Evolutionary conservation across 805 yeast genomes (phyloP).

Genomic region (Myxozyma monticola): DNA sequence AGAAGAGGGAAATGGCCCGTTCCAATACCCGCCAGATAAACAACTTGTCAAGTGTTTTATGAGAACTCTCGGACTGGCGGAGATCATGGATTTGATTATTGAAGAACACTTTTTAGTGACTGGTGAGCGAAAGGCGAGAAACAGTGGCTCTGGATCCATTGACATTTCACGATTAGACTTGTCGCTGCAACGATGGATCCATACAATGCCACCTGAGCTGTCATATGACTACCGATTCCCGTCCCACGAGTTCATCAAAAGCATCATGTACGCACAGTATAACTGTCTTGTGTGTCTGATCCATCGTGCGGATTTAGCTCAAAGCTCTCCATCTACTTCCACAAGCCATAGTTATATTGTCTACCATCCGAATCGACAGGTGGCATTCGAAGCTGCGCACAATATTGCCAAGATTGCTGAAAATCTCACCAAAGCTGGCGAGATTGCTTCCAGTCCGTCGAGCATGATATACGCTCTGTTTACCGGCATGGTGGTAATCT

Average conservation of each 20-base stretch:
- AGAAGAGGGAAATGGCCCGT: slow-evolving; percentile 44
- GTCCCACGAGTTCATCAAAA: slow-evolving; percentile 55
- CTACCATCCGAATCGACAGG: slow-evolving; percentile 70
- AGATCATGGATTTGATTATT: slow-evolving; percentile 66
- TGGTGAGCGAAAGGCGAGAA: too few relatives aligned
- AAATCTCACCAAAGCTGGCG: slow-evolving; percentile 51
- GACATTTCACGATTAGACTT: slow-evolving; percentile 66
- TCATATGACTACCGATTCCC: slow-evolving; percentile 60
- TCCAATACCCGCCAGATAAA: slow-evolving; percentile 48
- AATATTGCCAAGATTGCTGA: slow-evolving; percentile 66
- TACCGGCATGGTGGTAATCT: slow-evolving; percentile 65
- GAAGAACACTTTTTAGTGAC: slow-evolving; percentile 69
- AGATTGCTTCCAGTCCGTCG: slow-evolving; percentile 55
- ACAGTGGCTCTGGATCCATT: slow-evolving; percentile 45
- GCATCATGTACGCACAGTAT: slow-evolving; percentile 63
- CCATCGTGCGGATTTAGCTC: slow-evolving; percentile 62
- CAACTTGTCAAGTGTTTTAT: slow-evolving; percentile 59
- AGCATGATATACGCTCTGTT: slow-evolving; percentile 57
- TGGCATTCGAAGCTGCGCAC: slow-evolving; percentile 77
- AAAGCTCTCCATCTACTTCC: slow-evolving; percentile 30
- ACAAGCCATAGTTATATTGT: not conserved
- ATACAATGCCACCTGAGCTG: slow-evolving; percentile 60
- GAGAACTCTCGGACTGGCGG: slow-evolving; percentile 62
- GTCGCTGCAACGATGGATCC: slow-evolving; percentile 75
- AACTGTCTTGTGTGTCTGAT: slow-evolving; percentile 67